These are phyloP conservation scores for Pharus latifolius DNA, from an alignment of 176 grass and related monocot genomes.

Conservation along the genomic window DNA sequence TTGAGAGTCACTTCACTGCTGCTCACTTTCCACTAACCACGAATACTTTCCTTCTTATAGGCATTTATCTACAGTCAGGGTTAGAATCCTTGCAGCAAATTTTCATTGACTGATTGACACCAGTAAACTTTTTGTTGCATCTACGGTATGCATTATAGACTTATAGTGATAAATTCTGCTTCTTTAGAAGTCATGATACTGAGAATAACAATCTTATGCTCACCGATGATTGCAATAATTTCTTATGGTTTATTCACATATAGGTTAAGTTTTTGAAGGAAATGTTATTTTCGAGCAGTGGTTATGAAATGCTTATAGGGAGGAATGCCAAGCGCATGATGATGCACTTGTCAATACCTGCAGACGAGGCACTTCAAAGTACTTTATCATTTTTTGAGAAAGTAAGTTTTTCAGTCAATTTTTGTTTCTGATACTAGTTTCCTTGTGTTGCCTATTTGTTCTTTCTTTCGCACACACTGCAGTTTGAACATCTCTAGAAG, in stretches of 20 bases:
- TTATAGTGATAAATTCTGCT: background rate
- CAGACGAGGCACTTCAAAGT: conserved; percentile 71
- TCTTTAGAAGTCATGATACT: background rate
- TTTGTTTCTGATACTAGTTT: background rate
- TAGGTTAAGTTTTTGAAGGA: conserved; percentile 71
- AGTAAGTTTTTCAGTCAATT: conserved; percentile 21
- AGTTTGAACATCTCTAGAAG: background rate
- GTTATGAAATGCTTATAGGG: conserved; percentile 31
- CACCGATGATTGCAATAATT: background rate
- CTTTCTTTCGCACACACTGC: background rate
- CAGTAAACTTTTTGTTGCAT: background rate
- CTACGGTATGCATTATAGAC: background rate
- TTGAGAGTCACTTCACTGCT: no score
- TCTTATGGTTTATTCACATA: conserved; percentile 15
- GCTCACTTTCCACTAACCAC: background rate
- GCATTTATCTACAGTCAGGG: background rate
- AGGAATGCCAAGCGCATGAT: conserved; percentile 92
- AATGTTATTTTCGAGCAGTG: conserved; percentile 56
- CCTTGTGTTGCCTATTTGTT: background rate
- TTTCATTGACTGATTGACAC: background rate
- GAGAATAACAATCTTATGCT: background rate
- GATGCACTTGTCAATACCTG: conserved; percentile 49
- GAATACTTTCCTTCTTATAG: no score
- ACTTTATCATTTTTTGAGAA: conserved; percentile 91
- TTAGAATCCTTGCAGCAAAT: background rate